Base-by-base conservation (phyloP, 1,284 basidiomycete genomes). In the Apiotrichum laibachii region DNA sequence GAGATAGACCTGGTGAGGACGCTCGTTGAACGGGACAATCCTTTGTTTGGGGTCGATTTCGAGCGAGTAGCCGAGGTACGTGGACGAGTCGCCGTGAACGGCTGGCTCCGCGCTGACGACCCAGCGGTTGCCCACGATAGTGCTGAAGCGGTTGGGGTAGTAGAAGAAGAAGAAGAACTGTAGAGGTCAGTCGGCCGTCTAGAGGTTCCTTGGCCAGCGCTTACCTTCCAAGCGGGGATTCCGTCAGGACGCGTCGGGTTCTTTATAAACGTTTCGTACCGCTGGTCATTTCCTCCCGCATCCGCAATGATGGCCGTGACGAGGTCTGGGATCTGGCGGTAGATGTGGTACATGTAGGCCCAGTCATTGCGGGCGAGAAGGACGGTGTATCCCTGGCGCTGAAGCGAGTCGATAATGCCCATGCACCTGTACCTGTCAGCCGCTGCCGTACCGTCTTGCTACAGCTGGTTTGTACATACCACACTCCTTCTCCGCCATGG, bases 211-310 rank as follows among this genome's bases (percentile, higher is more conserved):
- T 7, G 26, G 26, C 26, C 4, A 31, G 26, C 26, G 26, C 65
- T 40, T 58, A 67, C 67, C 64, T 69, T 67, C 67, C 67, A 69
- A 0, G 67, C 67, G 0, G 67, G 67, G 37, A 69, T 61, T 21
- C 67, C 67, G 7, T 62, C 22, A 2, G n/a, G 33, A 5, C 53
- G 60, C 39, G 49, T 33, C 22, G 57, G 58, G n/a, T n/a, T n/a
- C 43, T 53, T 43, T 5, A 44, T 44, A 19, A 55, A 55, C 37
- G 39, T 37, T 15, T 55, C 52, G 34, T 62, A 55, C 45, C 57
- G 50, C 7, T 50, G 47, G 16, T 51, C 56, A 18, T 53, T 53
- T 6, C 47, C 45, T 5, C 21, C 22, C 13, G 47, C 21, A 16
- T 63, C 63, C 2, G 56, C 57, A 15, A 68, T 47, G 40, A 68